Conservation (phyloP, 2,329 filamentous ascomycete genomes). For the Lachnellula hyalina region DNA sequence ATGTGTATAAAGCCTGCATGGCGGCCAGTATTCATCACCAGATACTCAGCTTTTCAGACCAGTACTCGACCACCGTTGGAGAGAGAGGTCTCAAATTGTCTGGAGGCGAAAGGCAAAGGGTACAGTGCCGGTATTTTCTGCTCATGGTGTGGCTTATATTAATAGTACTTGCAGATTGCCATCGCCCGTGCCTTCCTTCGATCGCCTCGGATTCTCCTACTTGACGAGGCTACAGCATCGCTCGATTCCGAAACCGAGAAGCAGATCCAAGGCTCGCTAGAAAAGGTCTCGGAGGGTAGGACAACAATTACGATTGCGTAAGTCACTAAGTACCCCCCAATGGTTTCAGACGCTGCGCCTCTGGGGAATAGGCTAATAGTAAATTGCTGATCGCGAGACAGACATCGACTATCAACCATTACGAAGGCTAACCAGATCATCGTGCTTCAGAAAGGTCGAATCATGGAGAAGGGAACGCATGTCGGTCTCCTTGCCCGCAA, state of each 20-base stretch:
- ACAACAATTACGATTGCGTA: constrained; percentile 86
- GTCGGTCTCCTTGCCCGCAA: constrained; percentile 64
- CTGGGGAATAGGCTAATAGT: too few species aligned
- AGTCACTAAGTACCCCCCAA: constrained; percentile 58
- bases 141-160: too few species aligned
- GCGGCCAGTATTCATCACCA: constrained; percentile 94
- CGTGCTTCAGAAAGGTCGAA: constrained; percentile 74
- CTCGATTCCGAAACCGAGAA: constrained; percentile 84
- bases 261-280: constrained; percentile 79
- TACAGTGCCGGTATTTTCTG: constrained; percentile 33
- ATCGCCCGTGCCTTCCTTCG: constrained; percentile 56
- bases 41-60: constrained; percentile 82
- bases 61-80: constrained; percentile 84
- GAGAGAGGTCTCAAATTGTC: constrained; percentile 83
- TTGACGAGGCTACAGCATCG: constrained; percentile 56
- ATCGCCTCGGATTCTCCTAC: constrained; percentile 50
- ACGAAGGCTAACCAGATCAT: constrained; percentile 90
- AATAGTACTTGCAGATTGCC: too few species aligned
- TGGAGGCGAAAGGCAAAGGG: constrained; percentile 88
- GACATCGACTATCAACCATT: constrained; percentile 84
- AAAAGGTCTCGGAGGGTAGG: constrained; percentile 71
- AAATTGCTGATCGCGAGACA: not conserved
- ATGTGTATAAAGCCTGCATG: constrained; percentile 75
- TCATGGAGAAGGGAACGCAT: constrained; percentile 86
- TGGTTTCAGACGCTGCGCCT: too few species aligned